These are phyloP conservation scores for Erythrobasidium yunnanense DNA, from an alignment of 768 basidiomycete species.

Conservation along the genomic window DNA sequence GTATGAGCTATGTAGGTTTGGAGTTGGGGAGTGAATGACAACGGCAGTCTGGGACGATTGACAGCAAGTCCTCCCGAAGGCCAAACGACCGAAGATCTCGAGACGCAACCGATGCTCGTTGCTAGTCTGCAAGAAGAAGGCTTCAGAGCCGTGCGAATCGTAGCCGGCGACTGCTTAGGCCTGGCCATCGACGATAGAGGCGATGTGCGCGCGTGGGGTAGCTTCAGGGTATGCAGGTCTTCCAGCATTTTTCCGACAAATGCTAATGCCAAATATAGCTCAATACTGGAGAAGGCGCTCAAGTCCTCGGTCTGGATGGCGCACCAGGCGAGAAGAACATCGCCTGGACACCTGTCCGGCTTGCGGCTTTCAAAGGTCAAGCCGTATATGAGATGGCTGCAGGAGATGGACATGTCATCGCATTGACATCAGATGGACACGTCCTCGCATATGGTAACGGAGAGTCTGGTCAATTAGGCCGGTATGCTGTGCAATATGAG, in stretches of 20 bases:
- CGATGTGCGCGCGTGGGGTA: conserved; percentile 74
- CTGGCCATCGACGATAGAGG: conserved; percentile 71
- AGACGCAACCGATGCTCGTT: conserved; percentile 40
- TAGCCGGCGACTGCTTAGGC: conserved; percentile 77
- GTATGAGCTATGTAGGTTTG: conserved; percentile 8
- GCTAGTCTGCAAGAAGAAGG: conserved; percentile 47
- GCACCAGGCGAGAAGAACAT: background rate
- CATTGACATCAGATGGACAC: conserved; percentile 47
- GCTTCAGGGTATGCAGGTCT: conserved; percentile 63
- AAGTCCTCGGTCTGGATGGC: background rate
- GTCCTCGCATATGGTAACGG: conserved; percentile 85
- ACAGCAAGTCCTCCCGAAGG: conserved; percentile 39
- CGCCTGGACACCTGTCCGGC: background rate
- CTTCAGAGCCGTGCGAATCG: conserved; percentile 72
- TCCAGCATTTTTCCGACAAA: background rate
- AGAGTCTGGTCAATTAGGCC: conserved; percentile 80
- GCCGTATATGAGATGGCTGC: background rate
- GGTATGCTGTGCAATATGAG: conserved; percentile 54
- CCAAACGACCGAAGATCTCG: conserved; percentile 42
- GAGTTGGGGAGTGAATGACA: conserved; percentile 45
- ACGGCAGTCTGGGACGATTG: conserved; percentile 42
- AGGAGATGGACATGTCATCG: background rate
- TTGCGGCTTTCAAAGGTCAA: background rate
- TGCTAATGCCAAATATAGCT: background rate
- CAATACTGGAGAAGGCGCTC: background rate